Evolutionary conservation across 108 stramenopile species (phyloP).

Genomic region (Skeletonema menzelii): DNA sequence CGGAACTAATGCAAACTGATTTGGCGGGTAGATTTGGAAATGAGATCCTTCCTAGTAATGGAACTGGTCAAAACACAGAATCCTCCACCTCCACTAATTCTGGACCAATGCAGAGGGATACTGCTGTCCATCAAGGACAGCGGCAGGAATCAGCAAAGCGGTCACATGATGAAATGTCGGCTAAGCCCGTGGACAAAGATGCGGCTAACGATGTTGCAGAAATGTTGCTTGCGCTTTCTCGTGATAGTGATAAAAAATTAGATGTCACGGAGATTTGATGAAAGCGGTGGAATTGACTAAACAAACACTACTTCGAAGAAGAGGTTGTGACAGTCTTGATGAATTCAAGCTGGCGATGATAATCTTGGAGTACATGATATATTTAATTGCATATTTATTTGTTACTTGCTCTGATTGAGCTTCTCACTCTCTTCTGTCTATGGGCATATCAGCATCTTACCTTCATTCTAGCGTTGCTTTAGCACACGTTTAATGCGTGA

Average conservation of each 20-base stretch:
- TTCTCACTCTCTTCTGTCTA: too few species aligned
- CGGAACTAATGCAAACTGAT: not conserved
- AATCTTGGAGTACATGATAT: too few species aligned
- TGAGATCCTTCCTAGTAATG: not conserved
- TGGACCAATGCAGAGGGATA: not conserved
- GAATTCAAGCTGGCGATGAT: too few species aligned
- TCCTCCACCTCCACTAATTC: not conserved
- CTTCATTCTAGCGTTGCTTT: not conserved
- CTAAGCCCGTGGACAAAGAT: not conserved
- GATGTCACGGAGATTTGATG: not conserved
- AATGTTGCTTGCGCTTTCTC: not conserved
- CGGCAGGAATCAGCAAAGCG: not conserved
- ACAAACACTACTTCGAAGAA: too few species aligned
- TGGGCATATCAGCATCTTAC: too few species aligned
- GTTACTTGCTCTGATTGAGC: too few species aligned
- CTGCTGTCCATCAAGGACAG: not conserved
- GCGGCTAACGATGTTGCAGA: not conserved
- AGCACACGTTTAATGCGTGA: not conserved
- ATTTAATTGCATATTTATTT: too few species aligned
- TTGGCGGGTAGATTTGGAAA: not conserved
- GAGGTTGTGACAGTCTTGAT: too few species aligned
- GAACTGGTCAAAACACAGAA: not conserved
- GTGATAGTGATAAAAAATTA: not conserved
- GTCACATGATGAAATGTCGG: not conserved
- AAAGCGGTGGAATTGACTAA: too few species aligned